Base-by-base conservation (phyloP, 2,329 filamentous ascomycete genomes). In the Rosellinia necatrix region DNA sequence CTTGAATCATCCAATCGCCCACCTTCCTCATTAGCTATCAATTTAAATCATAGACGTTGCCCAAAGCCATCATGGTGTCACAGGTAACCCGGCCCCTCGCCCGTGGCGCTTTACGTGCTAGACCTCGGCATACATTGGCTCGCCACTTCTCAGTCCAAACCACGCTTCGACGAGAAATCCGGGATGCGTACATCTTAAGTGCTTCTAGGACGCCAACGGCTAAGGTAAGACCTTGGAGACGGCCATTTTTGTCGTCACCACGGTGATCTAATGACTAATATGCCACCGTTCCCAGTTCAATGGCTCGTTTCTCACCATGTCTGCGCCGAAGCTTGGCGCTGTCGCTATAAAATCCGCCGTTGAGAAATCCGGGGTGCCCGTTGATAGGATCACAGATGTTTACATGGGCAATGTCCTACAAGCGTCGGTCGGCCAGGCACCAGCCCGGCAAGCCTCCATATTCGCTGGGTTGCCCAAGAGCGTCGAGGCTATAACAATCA, bases 371-470 rank as follows among this genome's bases (percentile, higher is more conserved):
- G 87, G 86, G 62, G 83, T 97, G 6, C 92, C 94, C 1, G 74
- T 85, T 49, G 85, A 88, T 29, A 89, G 89, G 71, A 91, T 97
- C 68, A 89, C 88, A 61, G 90, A 96, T 75, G 91, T 97, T 13
- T 97, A 97, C 78, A 96, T 97, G 90, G 94, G 94, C 71, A 96
- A 97, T 69, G 94, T 97, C 8, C 82, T 97, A 35, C 88, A 92
- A 73, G 93, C 82, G 40, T 84, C 83, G 15, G 83, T 94, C 5
- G 94, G 94, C 41, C 94, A 99, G 76, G 85, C 94, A 0, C 94
- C 94, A 2, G 93, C 94, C 19, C 86, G 94, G 44, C 94, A 99
- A 77, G 94, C 94, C 9, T 79, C 85, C 63, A 89, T 97, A 58
- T 93, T 96, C 69, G 91, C 94, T 3, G 92, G 92, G 2, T 84